These are phyloP conservation scores for Lodderomyces orthopsilosis DNA, from an alignment of 1,139 yeast species.

Conservation along the genomic window DNA sequence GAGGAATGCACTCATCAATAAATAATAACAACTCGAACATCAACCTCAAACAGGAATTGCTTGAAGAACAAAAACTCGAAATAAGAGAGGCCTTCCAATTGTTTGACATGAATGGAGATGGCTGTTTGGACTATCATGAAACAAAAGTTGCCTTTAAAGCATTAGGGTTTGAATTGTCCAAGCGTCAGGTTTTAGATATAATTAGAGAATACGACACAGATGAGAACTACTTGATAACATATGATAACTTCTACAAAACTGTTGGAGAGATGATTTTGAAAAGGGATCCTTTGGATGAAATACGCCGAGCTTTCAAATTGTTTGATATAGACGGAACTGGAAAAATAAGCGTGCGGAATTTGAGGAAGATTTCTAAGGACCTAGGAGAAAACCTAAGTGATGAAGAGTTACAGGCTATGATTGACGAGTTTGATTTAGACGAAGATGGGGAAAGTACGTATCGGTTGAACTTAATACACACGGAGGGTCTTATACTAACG, in stretches of 20 bases:
- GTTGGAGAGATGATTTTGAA: constrained; percentile 77
- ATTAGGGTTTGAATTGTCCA: constrained; percentile 82
- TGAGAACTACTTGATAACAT: constrained; percentile 68
- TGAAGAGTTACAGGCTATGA: constrained; percentile 94
- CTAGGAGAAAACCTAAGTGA: constrained; percentile 90
- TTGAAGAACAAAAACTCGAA: constrained; percentile 90
- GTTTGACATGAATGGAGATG: constrained; percentile 92
- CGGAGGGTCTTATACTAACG: constrained; percentile 21
- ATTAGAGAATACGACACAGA: constrained; percentile 81
- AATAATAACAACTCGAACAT: constrained; percentile 5
- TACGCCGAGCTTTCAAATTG: constrained; percentile 81
- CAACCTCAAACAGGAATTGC: constrained; percentile 55
- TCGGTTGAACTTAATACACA: constrained; percentile 2
- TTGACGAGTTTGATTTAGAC: constrained; percentile 94
- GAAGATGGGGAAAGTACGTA: constrained; percentile 85
- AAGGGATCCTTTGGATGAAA: constrained; percentile 92
- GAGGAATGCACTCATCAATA: constrained; percentile 2
- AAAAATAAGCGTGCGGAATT: constrained; percentile 74
- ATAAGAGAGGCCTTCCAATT: constrained; percentile 90
- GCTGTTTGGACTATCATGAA: constrained; percentile 88
- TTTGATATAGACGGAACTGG: constrained; percentile 92
- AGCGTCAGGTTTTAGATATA: constrained; percentile 76
- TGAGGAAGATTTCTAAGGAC: constrained; percentile 88
- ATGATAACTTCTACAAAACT: constrained; percentile 76
- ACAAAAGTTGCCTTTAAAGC: constrained; percentile 91